These are phyloP conservation scores for Gossypium mustelinum DNA, from an alignment of 345 rosid genomes.

Conservation along the genomic window DNA sequence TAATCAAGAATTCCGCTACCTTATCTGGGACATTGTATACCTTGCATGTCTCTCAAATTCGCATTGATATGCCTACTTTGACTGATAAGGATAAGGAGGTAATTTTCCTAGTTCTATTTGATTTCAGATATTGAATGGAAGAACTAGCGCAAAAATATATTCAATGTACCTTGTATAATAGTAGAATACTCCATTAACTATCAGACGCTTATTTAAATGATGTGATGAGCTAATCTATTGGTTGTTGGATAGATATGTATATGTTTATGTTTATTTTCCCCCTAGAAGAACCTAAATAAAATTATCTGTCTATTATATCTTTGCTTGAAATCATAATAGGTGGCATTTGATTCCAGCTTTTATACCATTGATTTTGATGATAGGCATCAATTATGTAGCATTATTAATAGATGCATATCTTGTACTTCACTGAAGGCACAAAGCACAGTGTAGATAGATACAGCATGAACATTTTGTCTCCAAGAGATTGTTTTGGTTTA, in stretches of 20 bases:
- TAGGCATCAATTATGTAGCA: neutral
- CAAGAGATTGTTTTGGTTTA: neutral
- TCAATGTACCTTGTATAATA: too few relatives aligned
- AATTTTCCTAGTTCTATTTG: neutral
- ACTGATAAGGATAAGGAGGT: conserved; percentile 65
- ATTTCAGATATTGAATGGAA: neutral
- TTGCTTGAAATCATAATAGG: neutral
- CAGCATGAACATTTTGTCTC: neutral
- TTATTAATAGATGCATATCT: neutral
- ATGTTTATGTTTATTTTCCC: neutral
- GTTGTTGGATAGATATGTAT: neutral
- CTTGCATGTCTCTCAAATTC: conserved; percentile 67
- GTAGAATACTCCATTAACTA: too few relatives aligned
- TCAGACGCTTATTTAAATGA: neutral
- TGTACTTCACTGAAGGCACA: neutral
- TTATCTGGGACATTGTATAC: conserved; percentile 52
- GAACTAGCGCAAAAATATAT: too few relatives aligned
- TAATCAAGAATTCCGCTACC: conserved; percentile 59
- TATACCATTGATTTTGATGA: neutral
- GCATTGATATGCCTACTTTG: conserved; percentile 56
- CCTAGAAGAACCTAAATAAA: neutral
- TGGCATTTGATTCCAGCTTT: neutral
- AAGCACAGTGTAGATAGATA: neutral
- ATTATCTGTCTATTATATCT: neutral
- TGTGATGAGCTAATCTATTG: neutral